These are phyloP conservation scores for Coffea canephora DNA, from an alignment of 257 asterid species.

Conservation along the genomic window DNA sequence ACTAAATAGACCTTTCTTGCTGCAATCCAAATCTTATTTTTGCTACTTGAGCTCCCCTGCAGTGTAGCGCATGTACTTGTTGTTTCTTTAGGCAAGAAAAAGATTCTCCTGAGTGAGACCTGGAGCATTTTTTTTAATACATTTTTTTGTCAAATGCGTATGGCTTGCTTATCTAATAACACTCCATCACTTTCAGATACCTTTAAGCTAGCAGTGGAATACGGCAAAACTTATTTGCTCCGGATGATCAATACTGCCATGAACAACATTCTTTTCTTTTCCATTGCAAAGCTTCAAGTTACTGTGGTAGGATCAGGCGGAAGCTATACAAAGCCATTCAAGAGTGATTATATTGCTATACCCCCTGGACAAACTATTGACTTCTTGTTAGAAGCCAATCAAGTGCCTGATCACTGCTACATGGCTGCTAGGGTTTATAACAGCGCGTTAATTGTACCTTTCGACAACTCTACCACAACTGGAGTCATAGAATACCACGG, in stretches of 20 bases:
- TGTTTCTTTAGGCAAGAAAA: too few species aligned
- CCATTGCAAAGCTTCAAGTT: constrained; percentile 45
- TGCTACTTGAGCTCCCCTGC: too few species aligned
- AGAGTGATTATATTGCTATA: constrained; percentile 34
- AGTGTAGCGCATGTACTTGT: too few species aligned
- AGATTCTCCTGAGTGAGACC: too few species aligned
- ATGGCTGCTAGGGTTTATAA: constrained; percentile 53
- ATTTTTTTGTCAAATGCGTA: not conserved
- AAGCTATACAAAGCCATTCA: constrained; percentile 51
- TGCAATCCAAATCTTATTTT: too few species aligned
- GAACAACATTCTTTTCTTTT: constrained; percentile 55
- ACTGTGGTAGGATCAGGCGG: constrained; percentile 63
- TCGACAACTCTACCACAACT: constrained; percentile 53
- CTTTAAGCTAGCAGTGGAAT: constrained; percentile 32
- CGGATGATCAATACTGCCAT: constrained; percentile 49
- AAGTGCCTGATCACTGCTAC: constrained; percentile 33
- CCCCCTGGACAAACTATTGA: constrained; percentile 60
- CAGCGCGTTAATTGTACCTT: constrained; percentile 12
- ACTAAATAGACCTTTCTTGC: too few species aligned
- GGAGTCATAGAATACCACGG: constrained; percentile 38
- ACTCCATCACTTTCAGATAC: constrained; percentile 20
- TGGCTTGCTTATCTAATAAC: not conserved
- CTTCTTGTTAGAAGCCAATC: constrained; percentile 43
- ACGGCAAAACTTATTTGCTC: constrained; percentile 44
- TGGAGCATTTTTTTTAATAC: too few species aligned